A percentile compares a stretch with the other conserved stretches of the same genome.
phyloP scores from a whole-genome alignment of 768 basidiomycete genomes.

The Porpolomopsis calyptriformis region DNA sequence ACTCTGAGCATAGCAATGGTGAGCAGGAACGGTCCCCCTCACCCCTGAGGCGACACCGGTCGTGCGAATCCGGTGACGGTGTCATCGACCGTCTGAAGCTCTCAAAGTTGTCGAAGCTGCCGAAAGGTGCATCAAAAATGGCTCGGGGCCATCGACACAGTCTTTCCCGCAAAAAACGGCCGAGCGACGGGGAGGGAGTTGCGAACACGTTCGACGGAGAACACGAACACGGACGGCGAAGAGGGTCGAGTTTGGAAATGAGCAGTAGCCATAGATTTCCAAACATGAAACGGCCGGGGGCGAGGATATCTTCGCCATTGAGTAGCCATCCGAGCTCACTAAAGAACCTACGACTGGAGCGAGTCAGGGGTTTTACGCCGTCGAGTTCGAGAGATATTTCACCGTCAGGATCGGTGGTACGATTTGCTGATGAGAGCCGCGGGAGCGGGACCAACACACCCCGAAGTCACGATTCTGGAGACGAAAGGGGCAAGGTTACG shows the following conservation, averaged over 20 bases:
- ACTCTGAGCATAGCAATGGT: constrained; percentile 40
- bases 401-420: constrained; percentile 21
- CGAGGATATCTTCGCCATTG: constrained; percentile 1
- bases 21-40: constrained; percentile 10
- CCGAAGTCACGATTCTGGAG: neutral
- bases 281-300: constrained; percentile 1
- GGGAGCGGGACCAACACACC: constrained; percentile 15
- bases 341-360: constrained; percentile 13
- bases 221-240: neutral
- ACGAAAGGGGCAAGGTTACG: neutral
- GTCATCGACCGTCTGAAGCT: constrained; percentile 15
- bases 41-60: constrained; percentile 3
- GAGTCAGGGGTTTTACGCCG: constrained; percentile 9
- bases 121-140: constrained; percentile 8
- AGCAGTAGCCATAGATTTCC: neutral
- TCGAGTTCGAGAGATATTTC: constrained; percentile 15
- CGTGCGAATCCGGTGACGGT: constrained; percentile 5
- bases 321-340: constrained; percentile 4
- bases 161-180: constrained; percentile 3
- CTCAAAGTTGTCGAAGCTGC: constrained; percentile 15
- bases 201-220: neutral
- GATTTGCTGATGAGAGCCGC: constrained; percentile 16
- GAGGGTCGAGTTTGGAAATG: neutral
- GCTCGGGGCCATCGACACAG: constrained; percentile 8
- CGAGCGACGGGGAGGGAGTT: neutral